Base-by-base conservation (phyloP, 78 protist species). In the Fonticula alba region DNA sequence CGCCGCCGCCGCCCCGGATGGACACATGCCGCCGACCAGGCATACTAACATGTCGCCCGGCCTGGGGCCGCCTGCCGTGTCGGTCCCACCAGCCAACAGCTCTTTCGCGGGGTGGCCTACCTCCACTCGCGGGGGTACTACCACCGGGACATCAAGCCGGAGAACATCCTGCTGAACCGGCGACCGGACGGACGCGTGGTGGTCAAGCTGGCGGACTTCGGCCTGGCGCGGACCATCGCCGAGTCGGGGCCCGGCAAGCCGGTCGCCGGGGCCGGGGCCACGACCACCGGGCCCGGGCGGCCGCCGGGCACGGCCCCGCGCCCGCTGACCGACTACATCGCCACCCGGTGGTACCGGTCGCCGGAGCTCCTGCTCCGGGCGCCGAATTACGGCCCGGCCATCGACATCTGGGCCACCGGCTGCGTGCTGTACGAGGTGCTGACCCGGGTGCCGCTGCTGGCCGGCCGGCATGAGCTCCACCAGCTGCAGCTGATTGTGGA, bases 331-430 rank as follows among this genome's bases (percentile, higher is more conserved):
- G 91, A 80, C 52, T 85, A 85, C 31, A 85, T 85, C 38, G 85
- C 91, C 37, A 85, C 91, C 2, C 63, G 91, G 17, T 80, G 91
- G 91, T 85, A 85, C 73, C 68, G 91, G 0, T 51, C 76, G 2
- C 83, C 85, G 0, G 81, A 78, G 57, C 72, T 80, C n/a, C 59
- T 80, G 13, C 62, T 78, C 5, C 79, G 76, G 32, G 3, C 56
- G 31, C 2, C 27, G 15, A 3, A 32, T 4, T 62, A 62, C 32
- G 35, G 7, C 66, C 11, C 13, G 52, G 14, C 55, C 22, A 81
- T 79, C 24, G 90, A 84, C 43, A 56, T 80, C 11, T 84, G 82
- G 83, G 78, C 83, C 15, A 37, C 67, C 24, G 90, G 85, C 2
- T 80, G 86, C 56, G 75, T 84, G 27, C 35, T 80, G 75, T 80